A percentile compares a stretch with the other conserved stretches of the same genome.
Evolutionary conservation across 139 green algal genomes (phyloP).

Genomic region (Spirogloea muscicola): DNA sequence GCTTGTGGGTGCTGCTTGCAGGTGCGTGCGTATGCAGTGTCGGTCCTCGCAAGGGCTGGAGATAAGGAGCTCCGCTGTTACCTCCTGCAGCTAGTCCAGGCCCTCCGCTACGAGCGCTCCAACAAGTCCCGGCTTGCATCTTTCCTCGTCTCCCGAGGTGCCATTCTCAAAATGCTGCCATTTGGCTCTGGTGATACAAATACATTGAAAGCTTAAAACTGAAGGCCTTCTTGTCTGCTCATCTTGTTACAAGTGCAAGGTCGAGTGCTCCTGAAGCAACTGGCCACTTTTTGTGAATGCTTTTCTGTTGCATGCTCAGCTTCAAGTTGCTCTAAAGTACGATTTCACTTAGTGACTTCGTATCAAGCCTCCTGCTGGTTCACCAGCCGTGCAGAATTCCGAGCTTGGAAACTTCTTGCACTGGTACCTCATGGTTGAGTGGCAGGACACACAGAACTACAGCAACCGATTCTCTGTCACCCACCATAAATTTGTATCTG

Average conservation of each 20-base stretch:
- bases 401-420: constrained; percentile 76
- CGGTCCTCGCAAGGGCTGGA: constrained; percentile 61
- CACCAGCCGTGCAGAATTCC: constrained; percentile 48
- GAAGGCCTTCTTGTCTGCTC: no score
- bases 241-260: no score
- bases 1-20: constrained; percentile 52
- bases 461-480: constrained; percentile 55
- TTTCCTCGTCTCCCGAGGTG: constrained; percentile 71
- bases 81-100: constrained; percentile 91
- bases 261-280: no score
- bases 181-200: no score
- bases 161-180: no score
- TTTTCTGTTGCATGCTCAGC: no score
- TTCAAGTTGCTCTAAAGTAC: no score
- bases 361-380: no score
- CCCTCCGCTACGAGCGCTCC: constrained; percentile 81
- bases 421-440: constrained; percentile 86
- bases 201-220: no score
- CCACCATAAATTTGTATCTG: constrained; percentile 51
- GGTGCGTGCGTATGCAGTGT: constrained; percentile 69
- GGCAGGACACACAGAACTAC: constrained; percentile 72
- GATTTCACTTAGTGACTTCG: no score
- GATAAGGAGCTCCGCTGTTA: constrained; percentile 87
- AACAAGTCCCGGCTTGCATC: constrained; percentile 60
- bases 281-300: no score